Evolutionary conservation across 805 yeast genomes (phyloP), one percentile per base, ranked within the genome.

Genomic region (Diddensiella transvaalensis): DNA sequence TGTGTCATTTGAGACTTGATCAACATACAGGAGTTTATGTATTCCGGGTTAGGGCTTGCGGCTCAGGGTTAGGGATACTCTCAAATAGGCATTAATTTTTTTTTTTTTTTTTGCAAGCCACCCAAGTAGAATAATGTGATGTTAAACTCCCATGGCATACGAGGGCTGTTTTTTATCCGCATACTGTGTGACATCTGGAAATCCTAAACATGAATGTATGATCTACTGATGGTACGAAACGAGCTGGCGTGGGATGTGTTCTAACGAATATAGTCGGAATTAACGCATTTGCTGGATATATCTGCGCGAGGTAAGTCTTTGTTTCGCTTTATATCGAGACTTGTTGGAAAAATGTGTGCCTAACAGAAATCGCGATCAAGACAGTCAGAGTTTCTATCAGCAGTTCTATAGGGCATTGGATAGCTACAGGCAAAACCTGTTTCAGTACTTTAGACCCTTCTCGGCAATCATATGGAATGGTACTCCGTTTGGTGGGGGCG

Each of bases 391-490:
- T 24, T 66, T 66, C 48, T 41, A 56, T 26, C 33, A 46, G 26
- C 57, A 55, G 29, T 66, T 70, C 43, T 64, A 70, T 60, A 44
- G 49, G 32, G 63, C 65, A 11, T 52, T 69, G 38, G 74, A 70
- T 52, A 23, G 39, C 10, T 57, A 60, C 30, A 53, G 63, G 24
- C 49, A 57, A 3, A 61, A 60, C 19, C 53, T 63, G n/a, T 49
- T 61, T 8, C 40, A 45, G 13, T 47, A 55, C 36, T 48, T 61
- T 23, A 47, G 48, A 11, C 64, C 67, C 5, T 56, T 57, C 15
- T 65, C 72, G 2, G 64, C 70, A 10, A 62, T 71, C 22, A 68
- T 71, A 13, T 71, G 70, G 68, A 68, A 70, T 52, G 75, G 75
- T 21, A 65, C 64, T 26, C 74, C 75, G 33, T 50, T 70, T 18